These are phyloP conservation scores for Alternaria longipes DNA, from an alignment of 2,329 filamentous ascomycete genomes.

Conservation along the genomic window DNA sequence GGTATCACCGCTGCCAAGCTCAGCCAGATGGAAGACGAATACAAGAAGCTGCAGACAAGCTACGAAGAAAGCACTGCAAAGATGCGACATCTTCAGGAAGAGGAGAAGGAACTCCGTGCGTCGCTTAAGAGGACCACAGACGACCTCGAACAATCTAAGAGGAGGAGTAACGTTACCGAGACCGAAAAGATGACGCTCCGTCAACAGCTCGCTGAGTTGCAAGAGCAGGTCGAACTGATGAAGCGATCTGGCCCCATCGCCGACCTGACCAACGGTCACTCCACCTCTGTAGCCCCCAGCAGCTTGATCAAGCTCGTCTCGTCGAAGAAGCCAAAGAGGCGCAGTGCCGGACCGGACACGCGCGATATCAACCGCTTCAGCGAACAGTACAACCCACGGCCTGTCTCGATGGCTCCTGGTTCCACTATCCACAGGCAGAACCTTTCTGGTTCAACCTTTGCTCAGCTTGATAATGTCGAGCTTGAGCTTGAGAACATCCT, in stretches of 20 bases:
- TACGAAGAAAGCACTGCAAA: conserved; percentile 91
- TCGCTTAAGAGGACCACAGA: conserved; percentile 79
- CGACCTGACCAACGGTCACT: conserved; percentile 71
- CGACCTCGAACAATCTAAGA: conserved; percentile 81
- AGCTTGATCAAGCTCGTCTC: conserved; percentile 96
- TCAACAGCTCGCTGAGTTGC: conserved; percentile 87
- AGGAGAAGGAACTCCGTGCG: conserved; percentile 86
- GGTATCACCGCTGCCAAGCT: conserved; percentile 93
- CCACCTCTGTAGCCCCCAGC: conserved; percentile 60
- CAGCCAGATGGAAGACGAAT: conserved; percentile 92
- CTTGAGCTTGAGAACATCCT: conserved; percentile 92
- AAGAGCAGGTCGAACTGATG: conserved; percentile 90
- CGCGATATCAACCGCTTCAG: conserved; percentile 91
- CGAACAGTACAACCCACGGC: conserved; percentile 89
- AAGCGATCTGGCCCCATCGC: conserved; percentile 76
- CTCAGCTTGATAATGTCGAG: conserved; percentile 88
- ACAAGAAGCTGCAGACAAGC: conserved; percentile 86
- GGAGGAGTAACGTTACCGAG: conserved; percentile 78
- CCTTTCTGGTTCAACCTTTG: conserved; percentile 78
- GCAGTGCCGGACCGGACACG: conserved; percentile 87
- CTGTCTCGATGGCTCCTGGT: conserved; percentile 90
- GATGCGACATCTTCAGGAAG: conserved; percentile 93
- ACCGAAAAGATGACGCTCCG: conserved; percentile 85
- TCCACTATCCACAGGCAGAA: conserved; percentile 73
- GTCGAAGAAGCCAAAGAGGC: conserved; percentile 94